These are phyloP conservation scores for Rauvolfia tetraphylla DNA, from an alignment of 257 asterid species.

Conservation along the genomic window DNA sequence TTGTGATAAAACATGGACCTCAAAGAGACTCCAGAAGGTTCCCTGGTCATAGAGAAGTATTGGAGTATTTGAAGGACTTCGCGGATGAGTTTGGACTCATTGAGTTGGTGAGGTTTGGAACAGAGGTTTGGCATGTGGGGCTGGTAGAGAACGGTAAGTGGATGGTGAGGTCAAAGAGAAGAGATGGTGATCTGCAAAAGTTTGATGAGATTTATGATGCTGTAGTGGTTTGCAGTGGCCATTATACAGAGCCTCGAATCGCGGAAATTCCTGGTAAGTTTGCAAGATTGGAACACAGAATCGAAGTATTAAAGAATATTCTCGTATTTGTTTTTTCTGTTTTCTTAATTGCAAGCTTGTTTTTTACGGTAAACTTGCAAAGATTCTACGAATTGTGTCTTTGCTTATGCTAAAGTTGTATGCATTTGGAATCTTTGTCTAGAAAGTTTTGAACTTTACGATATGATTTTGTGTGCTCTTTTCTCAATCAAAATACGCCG, in stretches of 20 bases:
- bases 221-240: constrained; percentile 89
- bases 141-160: constrained; percentile 53
- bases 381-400: no score
- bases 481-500: no score
- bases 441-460: neutral
- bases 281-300: no score
- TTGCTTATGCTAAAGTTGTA: neutral
- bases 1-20: constrained; percentile 36
- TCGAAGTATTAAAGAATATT: neutral
- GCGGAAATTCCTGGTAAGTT: constrained; percentile 75
- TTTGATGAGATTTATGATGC: constrained; percentile 68
- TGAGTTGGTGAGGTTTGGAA: constrained; percentile 69
- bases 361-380: neutral
- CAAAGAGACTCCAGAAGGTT: constrained; percentile 77
- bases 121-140: constrained; percentile 60
- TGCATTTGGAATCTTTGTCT: neutral
- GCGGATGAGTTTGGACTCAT: constrained; percentile 51
- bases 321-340: neutral
- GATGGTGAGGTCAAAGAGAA: constrained; percentile 50
- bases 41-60: constrained; percentile 74
- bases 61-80: constrained; percentile 68
- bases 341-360: neutral
- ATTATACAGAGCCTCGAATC: constrained; percentile 72
- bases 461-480: neutral
- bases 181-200: constrained; percentile 23